Evolutionary conservation across 768 basidiomycete genomes (phyloP), one percentile per base, ranked within the genome.

Genomic region (Psilocybe subaeruginosa): DNA sequence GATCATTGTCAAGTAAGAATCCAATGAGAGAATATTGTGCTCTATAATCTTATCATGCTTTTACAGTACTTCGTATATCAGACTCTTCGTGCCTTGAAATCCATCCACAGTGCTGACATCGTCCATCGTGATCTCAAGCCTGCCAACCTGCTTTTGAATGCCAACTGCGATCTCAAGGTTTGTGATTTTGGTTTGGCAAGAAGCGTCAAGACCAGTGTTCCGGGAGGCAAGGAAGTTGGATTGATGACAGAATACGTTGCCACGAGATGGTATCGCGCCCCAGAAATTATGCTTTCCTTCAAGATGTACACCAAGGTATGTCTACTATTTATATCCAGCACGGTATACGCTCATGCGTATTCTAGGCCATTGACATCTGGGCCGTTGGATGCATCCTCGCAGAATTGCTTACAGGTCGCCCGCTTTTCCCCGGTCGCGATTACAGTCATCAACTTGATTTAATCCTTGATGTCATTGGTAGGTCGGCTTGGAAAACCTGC

Each of bases 261-360:
- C 2, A 96, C 95, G 55, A 78, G 94, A 56, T 96, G 93, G 94
- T 97, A 95, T 72, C 86, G 93, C 51, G 94, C 95, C 0, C 93
- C 93, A 0, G 95, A 97, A 74, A 94, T 96, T 71, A 97, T 97
- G 94, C 80, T 95, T 54, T 92, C 90, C 3, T 95, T 95, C 85
- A 93, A 93, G 78, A 90, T 90, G 87, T 90, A 90, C 71, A 89
- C 88, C 59, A 89, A 89, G 80, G 88, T 86, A 43, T 17, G 64
- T 17, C 63, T 63, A 29, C 63, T 45, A 57, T 63, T 27, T 8
- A 35, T 56, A 8, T 47, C 27, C n/a, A 41, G 14, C 12, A 45
- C 55, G 64, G 64, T 6, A 19, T 35, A 39, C 11, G 30, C 57
- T 54, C 19, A 31, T 37, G 19, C 50, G 51, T 35, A 54, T 63